A percentile compares a stretch with the other conserved stretches of the same genome.
phyloP scores from a whole-genome alignment of 2,329 filamentous ascomycete genomes.

The Paraphoma chrysanthemicola region DNA sequence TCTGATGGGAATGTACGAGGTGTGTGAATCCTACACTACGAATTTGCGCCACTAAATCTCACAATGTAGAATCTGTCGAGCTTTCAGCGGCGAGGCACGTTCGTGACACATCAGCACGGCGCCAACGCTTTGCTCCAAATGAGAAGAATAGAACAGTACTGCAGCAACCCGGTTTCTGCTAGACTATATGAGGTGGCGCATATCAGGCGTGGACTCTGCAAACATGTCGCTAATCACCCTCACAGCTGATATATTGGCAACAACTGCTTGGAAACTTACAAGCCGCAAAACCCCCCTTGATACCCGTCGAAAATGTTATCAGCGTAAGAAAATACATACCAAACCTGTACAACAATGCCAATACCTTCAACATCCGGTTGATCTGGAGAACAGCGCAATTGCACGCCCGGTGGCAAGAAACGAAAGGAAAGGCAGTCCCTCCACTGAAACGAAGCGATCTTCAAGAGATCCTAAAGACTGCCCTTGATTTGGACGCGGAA shows the following conservation, averaged over 20 bases:
- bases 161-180: conserved; percentile 30
- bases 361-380: conserved; percentile 29
- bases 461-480: conserved; percentile 25
- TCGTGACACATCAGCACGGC: conserved; percentile 34
- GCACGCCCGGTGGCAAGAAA: conserved; percentile 36
- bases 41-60: neutral
- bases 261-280: conserved; percentile 37
- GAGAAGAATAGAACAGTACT: conserved; percentile 31
- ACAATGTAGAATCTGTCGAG: conserved; percentile 29
- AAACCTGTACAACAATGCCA: conserved; percentile 26
- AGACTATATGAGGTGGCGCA: conserved; percentile 37
- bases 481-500: conserved; percentile 32
- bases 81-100: conserved; percentile 24
- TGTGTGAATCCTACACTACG: conserved; percentile 3
- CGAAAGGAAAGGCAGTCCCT: conserved; percentile 23
- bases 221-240: neutral
- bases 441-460: conserved; percentile 27
- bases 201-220: conserved; percentile 28
- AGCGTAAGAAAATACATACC: conserved; percentile 19
- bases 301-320: conserved; percentile 26
- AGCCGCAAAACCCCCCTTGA: conserved; percentile 27
- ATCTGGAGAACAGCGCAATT: conserved; percentile 31
- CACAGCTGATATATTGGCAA: conserved; percentile 19
- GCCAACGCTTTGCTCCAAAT: conserved; percentile 37
- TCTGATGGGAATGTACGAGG: conserved; percentile 40